Conservation (phyloP, 345 rosid species). For the Citropsis articulata region DNA sequence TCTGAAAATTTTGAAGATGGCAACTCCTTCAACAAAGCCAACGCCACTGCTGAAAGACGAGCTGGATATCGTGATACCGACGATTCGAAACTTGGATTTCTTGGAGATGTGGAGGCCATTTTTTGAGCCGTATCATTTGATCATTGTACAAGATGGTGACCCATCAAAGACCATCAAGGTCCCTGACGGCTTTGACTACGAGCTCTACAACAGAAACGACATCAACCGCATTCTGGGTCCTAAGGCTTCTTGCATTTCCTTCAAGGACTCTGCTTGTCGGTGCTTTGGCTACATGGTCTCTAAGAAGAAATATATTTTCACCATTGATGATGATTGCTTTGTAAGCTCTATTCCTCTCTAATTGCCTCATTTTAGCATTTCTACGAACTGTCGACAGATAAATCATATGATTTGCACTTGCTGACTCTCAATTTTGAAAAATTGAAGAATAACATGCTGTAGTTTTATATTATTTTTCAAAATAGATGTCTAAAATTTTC, state of each 20-base stretch:
- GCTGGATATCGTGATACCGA: constrained; percentile 52
- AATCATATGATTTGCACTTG: not conserved
- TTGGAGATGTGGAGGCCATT: constrained; percentile 57
- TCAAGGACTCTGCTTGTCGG: constrained; percentile 53
- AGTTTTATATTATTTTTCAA: not conserved
- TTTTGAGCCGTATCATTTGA: constrained; percentile 51
- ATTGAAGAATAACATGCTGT: not conserved
- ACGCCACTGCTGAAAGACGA: constrained; percentile 46
- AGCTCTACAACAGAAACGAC: constrained; percentile 51
- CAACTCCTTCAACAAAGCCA: constrained; percentile 29
- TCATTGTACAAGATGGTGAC: constrained; percentile 53
- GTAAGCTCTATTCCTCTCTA: constrained; percentile 20
- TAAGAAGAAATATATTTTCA: constrained; percentile 47
- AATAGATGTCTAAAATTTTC: not conserved
- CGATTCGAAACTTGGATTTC: constrained; percentile 46
- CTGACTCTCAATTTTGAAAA: not conserved
- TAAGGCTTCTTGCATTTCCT: constrained; percentile 58
- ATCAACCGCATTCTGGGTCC: constrained; percentile 51
- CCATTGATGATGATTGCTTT: constrained; percentile 60
- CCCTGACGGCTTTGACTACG: constrained; percentile 53
- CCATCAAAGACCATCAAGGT: constrained; percentile 50
- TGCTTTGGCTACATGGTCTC: constrained; percentile 55
- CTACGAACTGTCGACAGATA: not conserved
- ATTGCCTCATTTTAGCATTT: not conserved
- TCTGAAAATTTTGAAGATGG: constrained; percentile 14